phyloP scores from a whole-genome alignment of 768 basidiomycete genomes.

The Hygrocybe coccinea region DNA sequence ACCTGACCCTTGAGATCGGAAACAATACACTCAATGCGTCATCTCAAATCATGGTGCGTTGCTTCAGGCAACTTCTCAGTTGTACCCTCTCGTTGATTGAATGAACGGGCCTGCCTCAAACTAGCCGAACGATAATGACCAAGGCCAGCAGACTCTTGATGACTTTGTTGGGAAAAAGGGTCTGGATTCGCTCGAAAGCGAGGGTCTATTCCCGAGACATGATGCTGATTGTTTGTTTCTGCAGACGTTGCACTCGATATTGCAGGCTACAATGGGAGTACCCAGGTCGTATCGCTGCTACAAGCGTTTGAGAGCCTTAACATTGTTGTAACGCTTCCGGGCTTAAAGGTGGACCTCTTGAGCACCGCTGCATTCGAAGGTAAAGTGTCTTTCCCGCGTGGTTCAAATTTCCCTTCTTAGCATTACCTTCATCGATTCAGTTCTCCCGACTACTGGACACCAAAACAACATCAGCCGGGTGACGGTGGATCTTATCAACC shows the following conservation, averaged over 20 bases:
- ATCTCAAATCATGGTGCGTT: conserved; percentile 46
- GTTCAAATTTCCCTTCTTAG: background rate
- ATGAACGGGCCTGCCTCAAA: background rate
- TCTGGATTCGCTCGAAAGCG: conserved; percentile 15
- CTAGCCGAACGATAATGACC: conserved; percentile 55
- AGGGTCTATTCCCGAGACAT: too few species aligned
- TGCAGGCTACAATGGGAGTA: conserved; percentile 55
- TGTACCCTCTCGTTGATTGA: conserved; percentile 5
- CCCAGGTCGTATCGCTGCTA: conserved; percentile 50
- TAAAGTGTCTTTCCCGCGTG: conserved; percentile 20
- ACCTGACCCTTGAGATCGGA: conserved; percentile 54
- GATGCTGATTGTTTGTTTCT: background rate
- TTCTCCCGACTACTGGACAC: conserved; percentile 60
- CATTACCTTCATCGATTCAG: conserved; percentile 23
- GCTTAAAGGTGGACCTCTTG: conserved; percentile 52
- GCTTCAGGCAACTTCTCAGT: too few species aligned
- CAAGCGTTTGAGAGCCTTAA: conserved; percentile 59
- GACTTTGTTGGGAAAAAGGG: conserved; percentile 63
- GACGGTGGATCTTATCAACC: conserved; percentile 57
- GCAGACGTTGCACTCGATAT: conserved; percentile 56
- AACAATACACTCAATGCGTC: conserved; percentile 51
- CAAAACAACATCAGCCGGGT: conserved; percentile 62
- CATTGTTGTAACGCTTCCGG: conserved; percentile 55
- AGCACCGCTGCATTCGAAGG: conserved; percentile 52
- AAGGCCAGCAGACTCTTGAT: conserved; percentile 58